A percentile compares a stretch with the other conserved stretches of the same genome.
phyloP scores from a whole-genome alignment of 73 alveolate genomes.

The Stentor coeruleus region DNA sequence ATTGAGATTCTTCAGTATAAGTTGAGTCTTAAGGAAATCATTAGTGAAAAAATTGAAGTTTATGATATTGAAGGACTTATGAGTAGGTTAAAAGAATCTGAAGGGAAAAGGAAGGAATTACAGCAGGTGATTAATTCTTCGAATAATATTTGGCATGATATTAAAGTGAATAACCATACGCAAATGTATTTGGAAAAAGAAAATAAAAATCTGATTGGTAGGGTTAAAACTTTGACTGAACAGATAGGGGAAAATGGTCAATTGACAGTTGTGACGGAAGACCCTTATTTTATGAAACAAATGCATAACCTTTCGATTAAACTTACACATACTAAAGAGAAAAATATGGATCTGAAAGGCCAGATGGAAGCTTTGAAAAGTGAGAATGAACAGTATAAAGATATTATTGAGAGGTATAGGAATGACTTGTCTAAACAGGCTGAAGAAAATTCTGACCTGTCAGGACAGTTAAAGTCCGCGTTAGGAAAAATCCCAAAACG shows the following conservation, averaged over 20 bases:
- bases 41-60: background rate
- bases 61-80: background rate
- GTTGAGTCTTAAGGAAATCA: background rate
- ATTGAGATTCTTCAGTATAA: background rate
- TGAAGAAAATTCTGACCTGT: conserved; percentile 9
- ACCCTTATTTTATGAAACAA: background rate
- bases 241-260: background rate
- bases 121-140: conserved; percentile 3
- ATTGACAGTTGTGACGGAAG: background rate
- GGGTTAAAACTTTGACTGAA: background rate
- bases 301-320: background rate
- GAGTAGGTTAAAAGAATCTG: background rate
- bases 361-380: background rate
- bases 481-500: background rate
- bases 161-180: background rate
- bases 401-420: background rate
- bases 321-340: background rate
- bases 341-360: background rate
- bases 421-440: background rate
- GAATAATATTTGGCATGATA: background rate
- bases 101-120: background rate
- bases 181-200: conserved; percentile 19
- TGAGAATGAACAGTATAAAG: background rate
- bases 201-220: background rate
- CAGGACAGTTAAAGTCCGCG: background rate